Percentiles rank a stretch among this genome's conserved stretches.
Evolutionary conservation across 306 rosid species (phyloP).

Genomic region (Quercus robur): DNA sequence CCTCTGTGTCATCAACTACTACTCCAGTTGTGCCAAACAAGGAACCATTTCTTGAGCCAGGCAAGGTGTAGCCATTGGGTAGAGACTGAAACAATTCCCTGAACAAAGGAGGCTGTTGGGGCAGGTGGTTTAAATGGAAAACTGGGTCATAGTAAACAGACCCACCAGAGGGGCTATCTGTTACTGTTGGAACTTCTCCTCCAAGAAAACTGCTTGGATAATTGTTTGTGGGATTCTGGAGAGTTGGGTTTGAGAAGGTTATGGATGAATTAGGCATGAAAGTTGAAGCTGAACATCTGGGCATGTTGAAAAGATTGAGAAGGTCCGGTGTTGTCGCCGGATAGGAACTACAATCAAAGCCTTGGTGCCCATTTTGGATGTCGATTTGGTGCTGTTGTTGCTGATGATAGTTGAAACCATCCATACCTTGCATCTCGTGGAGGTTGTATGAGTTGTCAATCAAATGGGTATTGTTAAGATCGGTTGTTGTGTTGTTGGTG

Average conservation of each 20-base stretch:
- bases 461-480: slow-evolving; percentile 25
- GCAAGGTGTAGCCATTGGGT: slow-evolving; percentile 66
- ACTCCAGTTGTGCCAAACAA: slow-evolving; percentile 35
- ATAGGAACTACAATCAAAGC: slow-evolving; percentile 26
- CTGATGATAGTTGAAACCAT: slow-evolving; percentile 25
- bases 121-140: slow-evolving; percentile 74
- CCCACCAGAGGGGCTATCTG: slow-evolving; percentile 42
- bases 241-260: slow-evolving; percentile 51
- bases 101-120: slow-evolving; percentile 81
- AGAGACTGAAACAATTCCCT: slow-evolving; percentile 69
- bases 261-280: slow-evolving; percentile 43
- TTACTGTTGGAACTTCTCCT: slow-evolving; percentile 49
- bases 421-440: slow-evolving; percentile 46
- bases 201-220: slow-evolving; percentile 47
- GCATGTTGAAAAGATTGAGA: slow-evolving; percentile 66
- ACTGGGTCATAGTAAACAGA: slow-evolving; percentile 66
- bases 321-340: slow-evolving; percentile 55
- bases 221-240: slow-evolving; percentile 19
- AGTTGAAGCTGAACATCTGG: slow-evolving; percentile 57
- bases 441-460: slow-evolving; percentile 31
- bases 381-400: slow-evolving; percentile 43
- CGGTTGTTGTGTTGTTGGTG: background rate
- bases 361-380: slow-evolving; percentile 28
- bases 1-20: slow-evolving; percentile 53
- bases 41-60: slow-evolving; percentile 47